A percentile compares a stretch with the other conserved stretches of the same genome.
phyloP scores from a whole-genome alignment of 495 filamentous ascomycete species.

The Penicillium arizonense region DNA sequence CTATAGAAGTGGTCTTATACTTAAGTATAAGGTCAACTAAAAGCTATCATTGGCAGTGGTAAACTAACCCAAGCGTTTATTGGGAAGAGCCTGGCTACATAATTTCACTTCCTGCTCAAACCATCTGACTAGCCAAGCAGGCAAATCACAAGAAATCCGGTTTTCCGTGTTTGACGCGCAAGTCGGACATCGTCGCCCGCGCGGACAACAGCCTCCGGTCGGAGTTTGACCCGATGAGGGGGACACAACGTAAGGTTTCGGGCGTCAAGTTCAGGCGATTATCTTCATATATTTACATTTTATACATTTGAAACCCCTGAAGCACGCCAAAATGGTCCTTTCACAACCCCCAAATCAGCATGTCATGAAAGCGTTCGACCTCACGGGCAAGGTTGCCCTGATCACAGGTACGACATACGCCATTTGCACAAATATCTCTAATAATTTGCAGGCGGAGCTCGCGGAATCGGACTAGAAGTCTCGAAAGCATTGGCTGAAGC shows the following conservation, averaged over 20 bases:
- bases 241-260: not conserved
- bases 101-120: no score
- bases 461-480: constrained; percentile 76
- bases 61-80: no score
- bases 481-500: constrained; percentile 72
- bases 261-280: not conserved
- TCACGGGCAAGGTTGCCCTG: constrained; percentile 35
- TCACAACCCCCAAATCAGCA: constrained; percentile 35
- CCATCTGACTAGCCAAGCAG: no score
- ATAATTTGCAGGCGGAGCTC: constrained; percentile 56
- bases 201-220: not conserved
- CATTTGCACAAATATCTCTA: not conserved
- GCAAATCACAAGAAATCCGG: no score
- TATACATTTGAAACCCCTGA: not conserved
- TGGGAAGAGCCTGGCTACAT: no score
- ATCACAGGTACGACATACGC: constrained; percentile 23
- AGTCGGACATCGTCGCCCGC: not conserved
- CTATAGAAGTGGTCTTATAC: no score
- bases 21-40: no score
- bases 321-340: constrained; percentile 37
- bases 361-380: constrained; percentile 35
- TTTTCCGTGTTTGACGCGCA: no score
- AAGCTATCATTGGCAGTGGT: no score
- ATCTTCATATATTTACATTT: not conserved
- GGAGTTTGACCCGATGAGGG: constrained; percentile 10